These are phyloP conservation scores for Hanseniaspora vineae DNA, from an alignment of 805 yeast species.

Conservation along the genomic window DNA sequence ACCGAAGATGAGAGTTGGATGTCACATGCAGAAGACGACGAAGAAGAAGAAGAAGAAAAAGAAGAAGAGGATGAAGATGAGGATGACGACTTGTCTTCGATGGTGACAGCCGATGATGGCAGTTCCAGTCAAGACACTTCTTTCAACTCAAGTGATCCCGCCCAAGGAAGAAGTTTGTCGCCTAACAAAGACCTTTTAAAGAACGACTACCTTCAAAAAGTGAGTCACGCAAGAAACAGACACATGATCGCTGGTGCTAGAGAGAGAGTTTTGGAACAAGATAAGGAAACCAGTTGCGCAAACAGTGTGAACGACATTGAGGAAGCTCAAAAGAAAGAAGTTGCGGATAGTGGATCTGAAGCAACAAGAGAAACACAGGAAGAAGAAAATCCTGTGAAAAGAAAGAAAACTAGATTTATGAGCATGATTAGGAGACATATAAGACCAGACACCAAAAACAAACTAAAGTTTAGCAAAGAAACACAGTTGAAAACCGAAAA, in stretches of 20 bases:
- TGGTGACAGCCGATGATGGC: conserved; percentile 6
- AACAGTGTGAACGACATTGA: neutral
- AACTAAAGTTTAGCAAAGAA: neutral
- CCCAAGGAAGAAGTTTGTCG: neutral
- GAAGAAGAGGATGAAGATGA: neutral
- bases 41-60: neutral
- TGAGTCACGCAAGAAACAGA: conserved; percentile 26
- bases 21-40: neutral
- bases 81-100: conserved; percentile 2
- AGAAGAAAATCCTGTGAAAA: neutral
- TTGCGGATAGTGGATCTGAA: neutral
- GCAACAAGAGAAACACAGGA: neutral
- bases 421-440: neutral
- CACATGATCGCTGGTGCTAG: conserved; percentile 10
- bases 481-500: too few relatives aligned
- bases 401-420: neutral
- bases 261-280: neutral
- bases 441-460: neutral
- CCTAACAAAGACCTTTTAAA: neutral
- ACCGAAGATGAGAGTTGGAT: neutral
- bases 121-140: neutral
- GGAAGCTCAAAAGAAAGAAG: neutral
- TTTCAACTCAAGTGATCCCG: neutral
- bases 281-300: neutral
- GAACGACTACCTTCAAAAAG: conserved; percentile 2